phyloP scores from a whole-genome alignment of 495 filamentous ascomycete species.

The Xylaria grammica region DNA sequence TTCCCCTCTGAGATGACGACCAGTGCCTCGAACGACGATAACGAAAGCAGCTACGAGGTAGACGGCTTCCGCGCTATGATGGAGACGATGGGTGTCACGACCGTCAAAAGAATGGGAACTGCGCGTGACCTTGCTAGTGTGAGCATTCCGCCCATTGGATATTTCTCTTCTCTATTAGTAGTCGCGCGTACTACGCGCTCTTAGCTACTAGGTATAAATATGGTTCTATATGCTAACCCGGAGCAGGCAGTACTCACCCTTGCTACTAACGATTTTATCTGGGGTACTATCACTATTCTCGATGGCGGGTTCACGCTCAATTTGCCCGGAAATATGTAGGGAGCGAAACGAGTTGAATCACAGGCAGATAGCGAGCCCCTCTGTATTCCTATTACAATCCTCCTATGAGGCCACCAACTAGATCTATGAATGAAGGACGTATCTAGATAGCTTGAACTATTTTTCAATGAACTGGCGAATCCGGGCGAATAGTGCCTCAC shows the following conservation, averaged over 20 bases:
- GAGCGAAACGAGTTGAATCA: background rate
- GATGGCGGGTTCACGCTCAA: slow-evolving; percentile 19
- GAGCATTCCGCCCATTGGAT: slow-evolving; percentile 3
- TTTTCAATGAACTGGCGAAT: too few relatives aligned
- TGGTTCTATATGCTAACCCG: background rate
- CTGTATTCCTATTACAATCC: too few relatives aligned
- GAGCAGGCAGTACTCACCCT: slow-evolving; percentile 29
- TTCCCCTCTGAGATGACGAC: slow-evolving; percentile 77
- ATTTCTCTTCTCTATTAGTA: background rate
- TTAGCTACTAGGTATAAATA: background rate
- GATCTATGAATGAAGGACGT: too few relatives aligned
- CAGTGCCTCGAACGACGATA: slow-evolving; percentile 52
- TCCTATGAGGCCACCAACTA: too few relatives aligned
- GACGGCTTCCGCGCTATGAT: slow-evolving; percentile 20
- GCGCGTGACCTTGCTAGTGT: slow-evolving; percentile 35
- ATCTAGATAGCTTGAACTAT: too few relatives aligned
- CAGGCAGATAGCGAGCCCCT: too few relatives aligned
- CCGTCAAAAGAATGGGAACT: slow-evolving; percentile 35
- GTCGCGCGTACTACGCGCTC: background rate
- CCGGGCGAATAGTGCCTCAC: too few relatives aligned
- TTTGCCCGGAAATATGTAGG: slow-evolving; percentile 7
- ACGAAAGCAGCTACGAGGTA: slow-evolving; percentile 47
- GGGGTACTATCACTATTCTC: slow-evolving; percentile 33
- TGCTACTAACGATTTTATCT: slow-evolving; percentile 35
- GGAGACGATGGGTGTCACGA: slow-evolving; percentile 23